Evolutionary conservation across 495 filamentous ascomycete genomes (phyloP).

Genomic region (Emericellopsis terricola): DNA sequence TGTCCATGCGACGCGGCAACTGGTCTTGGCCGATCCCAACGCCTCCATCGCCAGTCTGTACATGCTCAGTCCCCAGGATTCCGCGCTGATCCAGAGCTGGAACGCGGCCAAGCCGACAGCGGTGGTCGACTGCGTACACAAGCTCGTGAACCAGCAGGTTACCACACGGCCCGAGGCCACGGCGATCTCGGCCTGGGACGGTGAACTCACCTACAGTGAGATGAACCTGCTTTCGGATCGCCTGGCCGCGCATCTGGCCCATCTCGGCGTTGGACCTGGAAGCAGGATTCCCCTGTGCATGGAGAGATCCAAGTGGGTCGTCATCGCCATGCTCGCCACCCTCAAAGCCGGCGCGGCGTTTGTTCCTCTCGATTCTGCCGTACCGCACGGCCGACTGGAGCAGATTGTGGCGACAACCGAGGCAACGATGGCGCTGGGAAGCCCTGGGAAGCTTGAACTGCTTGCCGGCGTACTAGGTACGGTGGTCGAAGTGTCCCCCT

Average conservation of each 20-base stretch:
- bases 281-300: constrained; percentile 33
- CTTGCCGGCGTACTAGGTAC: background rate
- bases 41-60: too few relatives aligned
- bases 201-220: constrained; percentile 30
- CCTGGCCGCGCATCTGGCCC: constrained; percentile 21
- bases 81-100: too few relatives aligned
- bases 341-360: constrained; percentile 40
- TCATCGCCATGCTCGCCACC: constrained; percentile 34
- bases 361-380: constrained; percentile 29
- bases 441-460: constrained; percentile 18
- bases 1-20: too few relatives aligned
- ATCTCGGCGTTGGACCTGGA: constrained; percentile 26
- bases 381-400: background rate
- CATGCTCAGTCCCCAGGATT: too few relatives aligned
- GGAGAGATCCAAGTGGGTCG: constrained; percentile 31
- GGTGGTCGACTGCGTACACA: too few relatives aligned
- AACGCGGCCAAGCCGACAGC: too few relatives aligned
- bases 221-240: constrained; percentile 15
- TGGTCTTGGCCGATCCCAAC: too few relatives aligned
- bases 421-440: background rate
- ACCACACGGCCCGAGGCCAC: too few relatives aligned
- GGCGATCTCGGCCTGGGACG: constrained; percentile 28
- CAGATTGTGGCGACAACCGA: too few relatives aligned
- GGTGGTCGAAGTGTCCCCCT: background rate
- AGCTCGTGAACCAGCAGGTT: too few relatives aligned